phyloP scores from a whole-genome alignment of 805 yeast species.

The Brettanomyces custersianus region DNA sequence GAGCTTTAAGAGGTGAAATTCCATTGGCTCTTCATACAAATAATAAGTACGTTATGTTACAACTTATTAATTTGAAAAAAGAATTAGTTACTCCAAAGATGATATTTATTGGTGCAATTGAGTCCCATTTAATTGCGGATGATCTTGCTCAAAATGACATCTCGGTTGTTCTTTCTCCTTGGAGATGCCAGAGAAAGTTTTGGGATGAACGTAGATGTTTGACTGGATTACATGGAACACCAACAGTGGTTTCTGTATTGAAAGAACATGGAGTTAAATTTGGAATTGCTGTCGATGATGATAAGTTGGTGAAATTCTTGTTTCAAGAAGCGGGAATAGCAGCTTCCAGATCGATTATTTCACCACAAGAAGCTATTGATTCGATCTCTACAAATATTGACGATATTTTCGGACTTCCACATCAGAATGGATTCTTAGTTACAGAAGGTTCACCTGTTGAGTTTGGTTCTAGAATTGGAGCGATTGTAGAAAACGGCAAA shows the following conservation, averaged over 20 bases:
- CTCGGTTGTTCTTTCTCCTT: background rate
- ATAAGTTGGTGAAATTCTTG: slow-evolving; percentile 1
- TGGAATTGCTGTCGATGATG: slow-evolving; percentile 3
- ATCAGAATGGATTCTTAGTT: background rate
- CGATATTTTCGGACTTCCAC: background rate
- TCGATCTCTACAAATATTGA: background rate
- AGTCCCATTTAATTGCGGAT: slow-evolving; percentile 1
- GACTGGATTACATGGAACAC: slow-evolving; percentile 2
- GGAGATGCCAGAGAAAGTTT: slow-evolving; percentile 3
- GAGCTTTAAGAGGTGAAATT: slow-evolving; percentile 1
- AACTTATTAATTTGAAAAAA: slow-evolving; percentile 1
- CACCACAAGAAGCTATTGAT: background rate
- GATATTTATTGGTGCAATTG: slow-evolving; percentile 1
- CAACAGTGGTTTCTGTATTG: background rate
- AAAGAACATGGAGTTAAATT: background rate
- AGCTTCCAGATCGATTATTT: background rate
- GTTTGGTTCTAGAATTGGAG: slow-evolving; percentile 1
- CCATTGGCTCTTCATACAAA: slow-evolving; percentile 2
- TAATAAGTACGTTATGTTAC: slow-evolving; percentile 1
- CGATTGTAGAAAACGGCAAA: slow-evolving; percentile 1
- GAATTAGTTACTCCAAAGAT: background rate
- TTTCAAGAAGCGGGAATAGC: slow-evolving; percentile 2
- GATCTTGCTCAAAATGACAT: background rate
- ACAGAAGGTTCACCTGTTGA: slow-evolving; percentile 2
- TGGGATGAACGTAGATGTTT: slow-evolving; percentile 4